phyloP scores from a whole-genome alignment of 305 asterid genomes.

The Andrographis paniculata region DNA sequence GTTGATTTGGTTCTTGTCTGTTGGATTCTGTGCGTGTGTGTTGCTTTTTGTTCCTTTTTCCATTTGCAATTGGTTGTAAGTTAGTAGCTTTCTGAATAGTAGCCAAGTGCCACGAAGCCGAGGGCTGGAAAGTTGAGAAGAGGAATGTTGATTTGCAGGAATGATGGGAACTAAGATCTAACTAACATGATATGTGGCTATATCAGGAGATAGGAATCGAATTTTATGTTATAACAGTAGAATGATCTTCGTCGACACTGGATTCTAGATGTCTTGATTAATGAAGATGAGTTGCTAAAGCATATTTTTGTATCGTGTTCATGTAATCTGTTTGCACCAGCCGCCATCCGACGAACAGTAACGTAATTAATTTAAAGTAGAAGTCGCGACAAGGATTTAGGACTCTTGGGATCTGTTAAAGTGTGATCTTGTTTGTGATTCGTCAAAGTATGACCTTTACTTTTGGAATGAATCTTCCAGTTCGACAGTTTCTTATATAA shows the following conservation, averaged over 20 bases:
- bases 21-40: background rate
- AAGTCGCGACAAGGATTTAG: too few relatives aligned
- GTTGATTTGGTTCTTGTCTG: constrained; percentile 9
- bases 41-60: background rate
- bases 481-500: too few relatives aligned
- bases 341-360: background rate
- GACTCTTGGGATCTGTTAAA: too few relatives aligned
- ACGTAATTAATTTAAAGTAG: too few relatives aligned
- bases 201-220: background rate
- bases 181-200: background rate
- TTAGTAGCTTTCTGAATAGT: background rate
- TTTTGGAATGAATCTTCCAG: too few relatives aligned
- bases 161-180: background rate
- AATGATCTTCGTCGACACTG: background rate
- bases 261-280: constrained; percentile 1
- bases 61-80: background rate
- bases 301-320: background rate
- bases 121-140: background rate
- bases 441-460: too few relatives aligned
- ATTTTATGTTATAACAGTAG: constrained; percentile 3
- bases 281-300: constrained; percentile 4
- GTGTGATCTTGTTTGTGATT: too few relatives aligned
- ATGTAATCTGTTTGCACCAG: background rate
- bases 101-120: background rate
- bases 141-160: background rate